These are phyloP conservation scores for Taiozyma sp. DNA, from an alignment of 1,139 yeast species.

Conservation along the genomic window DNA sequence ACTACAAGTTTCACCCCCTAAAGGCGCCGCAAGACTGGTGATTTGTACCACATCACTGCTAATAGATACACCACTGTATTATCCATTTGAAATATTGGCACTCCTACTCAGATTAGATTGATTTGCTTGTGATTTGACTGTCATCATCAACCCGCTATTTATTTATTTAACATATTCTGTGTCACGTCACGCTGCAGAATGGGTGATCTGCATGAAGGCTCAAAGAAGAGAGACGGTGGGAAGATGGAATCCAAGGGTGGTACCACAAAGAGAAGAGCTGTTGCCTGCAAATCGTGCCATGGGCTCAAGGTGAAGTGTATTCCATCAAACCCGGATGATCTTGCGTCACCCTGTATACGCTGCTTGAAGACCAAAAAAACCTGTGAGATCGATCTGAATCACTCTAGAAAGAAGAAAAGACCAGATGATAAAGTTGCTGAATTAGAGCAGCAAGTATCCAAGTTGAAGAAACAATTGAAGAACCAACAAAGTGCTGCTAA, in stretches of 20 bases:
- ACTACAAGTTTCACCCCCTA: neutral
- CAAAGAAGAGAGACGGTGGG: neutral
- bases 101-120: neutral
- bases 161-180: neutral
- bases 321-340: conserved; percentile 54
- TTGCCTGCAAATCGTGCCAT: conserved; percentile 82
- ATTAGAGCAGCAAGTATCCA: conserved; percentile 30
- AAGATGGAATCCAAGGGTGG: neutral
- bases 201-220: neutral
- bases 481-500: conserved; percentile 3
- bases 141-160: neutral
- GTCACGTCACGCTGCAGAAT: neutral
- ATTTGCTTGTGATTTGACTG: neutral
- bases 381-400: conserved; percentile 68
- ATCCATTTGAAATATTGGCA: neutral
- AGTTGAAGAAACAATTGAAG: conserved; percentile 22
- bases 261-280: conserved; percentile 32
- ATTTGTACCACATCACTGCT: neutral
- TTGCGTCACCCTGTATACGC: conserved; percentile 57
- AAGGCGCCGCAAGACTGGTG: neutral
- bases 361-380: conserved; percentile 59
- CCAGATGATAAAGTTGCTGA: conserved; percentile 35
- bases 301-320: conserved; percentile 77
- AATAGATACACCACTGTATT: neutral
- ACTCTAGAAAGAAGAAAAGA: conserved; percentile 47